Evolutionary conservation across 2,329 filamentous ascomycete species (phyloP), one percentile per base, ranked within the genome.

Genomic region (Teratosphaeriaceae sp.): DNA sequence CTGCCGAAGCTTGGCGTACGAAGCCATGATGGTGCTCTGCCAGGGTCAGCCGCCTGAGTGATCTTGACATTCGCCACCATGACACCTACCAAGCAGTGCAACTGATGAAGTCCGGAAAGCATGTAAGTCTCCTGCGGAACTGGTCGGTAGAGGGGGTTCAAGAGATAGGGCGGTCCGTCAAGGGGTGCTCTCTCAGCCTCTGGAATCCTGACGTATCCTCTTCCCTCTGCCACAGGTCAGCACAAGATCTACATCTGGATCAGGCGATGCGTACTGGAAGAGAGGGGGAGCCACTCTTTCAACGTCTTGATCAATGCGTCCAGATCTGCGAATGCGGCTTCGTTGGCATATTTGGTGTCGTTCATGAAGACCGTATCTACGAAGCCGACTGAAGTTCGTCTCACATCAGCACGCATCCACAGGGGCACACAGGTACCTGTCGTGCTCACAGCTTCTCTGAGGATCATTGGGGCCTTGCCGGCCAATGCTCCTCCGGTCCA

Each of bases 21-120:
- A 44, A 13, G 18, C 26, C 35, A 44, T 39, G 35, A 44, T 44
- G 7, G 42, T 44, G 36, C 33, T 42, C 30, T 41, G 29, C 15
- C 3, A 6, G 20, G 12, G n/a, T 35, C 31, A 35, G 31, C 31
- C 13, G 6, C 5, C 4, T 18, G 4, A 18, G 12, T 5, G 19
- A n/a, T 8, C 16, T 8, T 33, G 6, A 16, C 15, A 35, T 18
- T 8, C 31, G 12, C n/a, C 4, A 35, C 15, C 31, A 33, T 15
- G 19, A 15, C 13, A 23, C 35, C 11, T 24, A 30, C 26, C 27
- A 41, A 19, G 22, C 38, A 41, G 34, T 41, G 38, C 29, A 41
- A 29, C 29, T 41, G 38, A 24, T 41, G 38, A 9, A 41, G 29
- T 3, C 38, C 38, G 4, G 38, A 42, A 9, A 42, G 12, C 40